Conservation (phyloP, 345 rosid genomes). For the Physaria fendleri region DNA sequence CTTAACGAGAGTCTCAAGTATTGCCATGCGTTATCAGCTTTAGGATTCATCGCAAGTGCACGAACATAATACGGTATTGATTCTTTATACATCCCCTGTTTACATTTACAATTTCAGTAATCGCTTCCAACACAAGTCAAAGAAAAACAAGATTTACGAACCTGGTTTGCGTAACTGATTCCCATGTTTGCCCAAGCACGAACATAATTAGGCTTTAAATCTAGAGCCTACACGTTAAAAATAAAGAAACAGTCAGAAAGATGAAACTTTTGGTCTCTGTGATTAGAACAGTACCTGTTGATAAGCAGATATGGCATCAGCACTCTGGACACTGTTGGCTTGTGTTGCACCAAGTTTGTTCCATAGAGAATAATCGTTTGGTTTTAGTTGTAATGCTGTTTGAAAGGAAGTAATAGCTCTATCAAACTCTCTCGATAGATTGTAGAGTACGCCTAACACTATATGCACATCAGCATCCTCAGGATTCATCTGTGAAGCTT, state of each 20-base stretch:
- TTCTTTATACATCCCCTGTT: slow-evolving; percentile 86
- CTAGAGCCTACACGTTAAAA: slow-evolving; percentile 60
- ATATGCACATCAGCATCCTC: slow-evolving; percentile 97
- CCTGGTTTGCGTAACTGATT: slow-evolving; percentile 99
- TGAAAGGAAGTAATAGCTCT: slow-evolving; percentile 80
- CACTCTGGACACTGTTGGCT: slow-evolving; percentile 98
- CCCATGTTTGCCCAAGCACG: slow-evolving; percentile 99
- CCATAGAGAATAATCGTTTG: slow-evolving; percentile 98
- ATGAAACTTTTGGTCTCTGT: neutral
- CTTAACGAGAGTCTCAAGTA: slow-evolving; percentile 92
- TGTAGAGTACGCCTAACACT: slow-evolving; percentile 87
- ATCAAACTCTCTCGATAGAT: slow-evolving; percentile 87
- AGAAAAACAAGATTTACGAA: no score
- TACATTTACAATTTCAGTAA: slow-evolving; percentile 1
- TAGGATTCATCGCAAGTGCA: slow-evolving; percentile 98
- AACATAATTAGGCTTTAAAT: slow-evolving; percentile 98
- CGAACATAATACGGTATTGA: slow-evolving; percentile 90
- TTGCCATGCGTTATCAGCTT: slow-evolving; percentile 99
- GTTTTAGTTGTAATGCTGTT: slow-evolving; percentile 80
- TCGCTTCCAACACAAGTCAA: no score
- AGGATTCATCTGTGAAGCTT: slow-evolving; percentile 88
- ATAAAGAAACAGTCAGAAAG: neutral
- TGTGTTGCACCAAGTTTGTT: slow-evolving; percentile 98
- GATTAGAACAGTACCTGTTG: slow-evolving; percentile 50
- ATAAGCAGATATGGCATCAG: slow-evolving; percentile 96